These are phyloP conservation scores for Anthracocystis walkeri DNA, from an alignment of 1,284 basidiomycete species.

Conservation along the genomic window DNA sequence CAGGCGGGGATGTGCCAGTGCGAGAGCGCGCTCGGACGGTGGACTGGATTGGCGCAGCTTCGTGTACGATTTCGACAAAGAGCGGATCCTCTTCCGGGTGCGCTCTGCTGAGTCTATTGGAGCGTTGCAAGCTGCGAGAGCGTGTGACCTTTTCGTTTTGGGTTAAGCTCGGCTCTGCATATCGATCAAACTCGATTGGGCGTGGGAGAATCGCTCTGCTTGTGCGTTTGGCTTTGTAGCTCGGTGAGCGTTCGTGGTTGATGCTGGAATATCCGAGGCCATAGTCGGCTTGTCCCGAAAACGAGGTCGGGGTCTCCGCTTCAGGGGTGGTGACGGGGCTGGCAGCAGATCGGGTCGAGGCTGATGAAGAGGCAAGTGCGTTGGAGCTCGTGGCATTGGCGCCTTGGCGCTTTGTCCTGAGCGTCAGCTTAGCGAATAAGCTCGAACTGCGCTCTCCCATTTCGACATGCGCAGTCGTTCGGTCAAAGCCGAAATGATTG, in stretches of 20 bases:
- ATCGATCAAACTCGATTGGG: constrained; percentile 26
- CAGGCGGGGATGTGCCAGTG: constrained; percentile 10
- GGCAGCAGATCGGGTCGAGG: constrained; percentile 11
- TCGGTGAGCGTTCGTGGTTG: constrained; percentile 26
- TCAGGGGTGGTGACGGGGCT: constrained; percentile 11
- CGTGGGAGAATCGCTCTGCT: constrained; percentile 5
- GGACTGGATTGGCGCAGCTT: constrained; percentile 23
- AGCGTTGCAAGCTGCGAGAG: constrained; percentile 12
- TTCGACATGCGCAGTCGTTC: not conserved
- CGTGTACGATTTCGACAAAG: constrained; percentile 21
- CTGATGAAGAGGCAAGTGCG: constrained; percentile 4
- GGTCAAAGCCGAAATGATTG: not conserved
- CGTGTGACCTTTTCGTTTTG: not conserved
- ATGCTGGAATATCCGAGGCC: constrained; percentile 50
- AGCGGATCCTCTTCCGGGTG: constrained; percentile 24
- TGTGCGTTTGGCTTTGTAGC: constrained; percentile 17
- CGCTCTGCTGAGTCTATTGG: constrained; percentile 16
- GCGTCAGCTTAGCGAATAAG: constrained; percentile 31
- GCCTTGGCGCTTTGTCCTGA: constrained; percentile 21
- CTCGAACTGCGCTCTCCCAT: constrained; percentile 39
- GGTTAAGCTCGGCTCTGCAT: constrained; percentile 20
- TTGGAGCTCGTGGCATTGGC: not conserved
- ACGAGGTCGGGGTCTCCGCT: constrained; percentile 18
- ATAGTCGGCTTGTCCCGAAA: constrained; percentile 24
- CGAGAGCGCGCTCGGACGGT: constrained; percentile 23